These are phyloP conservation scores for Flueggea neowawraea DNA, from an alignment of 441 rosid species.

Conservation along the genomic window DNA sequence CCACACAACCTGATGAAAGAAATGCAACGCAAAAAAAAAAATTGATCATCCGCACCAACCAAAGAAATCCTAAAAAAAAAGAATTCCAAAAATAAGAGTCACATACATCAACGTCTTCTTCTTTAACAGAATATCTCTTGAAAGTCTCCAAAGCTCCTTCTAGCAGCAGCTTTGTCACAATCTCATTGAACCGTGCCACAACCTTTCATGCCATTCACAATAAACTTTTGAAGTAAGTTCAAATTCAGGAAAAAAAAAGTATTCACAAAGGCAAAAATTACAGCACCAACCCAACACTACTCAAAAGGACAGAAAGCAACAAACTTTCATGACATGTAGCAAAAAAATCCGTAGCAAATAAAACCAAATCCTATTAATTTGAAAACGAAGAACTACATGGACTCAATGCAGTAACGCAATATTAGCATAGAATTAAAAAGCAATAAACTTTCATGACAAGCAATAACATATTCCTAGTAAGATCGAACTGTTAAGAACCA, in stretches of 20 bases:
- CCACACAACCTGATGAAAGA: conserved; percentile 72
- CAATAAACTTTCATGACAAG: too few relatives aligned
- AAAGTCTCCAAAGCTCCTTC: conserved; percentile 94
- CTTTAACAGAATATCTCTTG: conserved; percentile 70
- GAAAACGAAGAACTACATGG: too few relatives aligned
- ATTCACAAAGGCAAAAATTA: background rate
- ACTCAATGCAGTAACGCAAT: too few relatives aligned
- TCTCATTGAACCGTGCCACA: conserved; percentile 91
- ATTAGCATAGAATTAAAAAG: too few relatives aligned
- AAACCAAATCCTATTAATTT: too few relatives aligned
- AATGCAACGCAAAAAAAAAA: conserved; percentile 7
- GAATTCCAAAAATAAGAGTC: background rate
- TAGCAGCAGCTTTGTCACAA: conserved; percentile 71
- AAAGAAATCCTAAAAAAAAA: background rate
- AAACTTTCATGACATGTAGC: too few relatives aligned
- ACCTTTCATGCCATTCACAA: conserved; percentile 36
- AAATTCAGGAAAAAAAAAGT: conserved; percentile 1
- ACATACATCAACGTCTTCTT: conserved; percentile 76
- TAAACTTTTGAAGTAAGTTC: too few relatives aligned
- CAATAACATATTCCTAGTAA: too few relatives aligned
- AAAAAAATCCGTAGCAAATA: too few relatives aligned
- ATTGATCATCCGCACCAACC: background rate
- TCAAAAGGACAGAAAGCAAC: too few relatives aligned
- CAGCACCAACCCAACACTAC: background rate
- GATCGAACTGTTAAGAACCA: too few relatives aligned